These are phyloP conservation scores for Leccinellum rugosiceps DNA, from an alignment of 768 basidiomycete species.

Conservation along the genomic window DNA sequence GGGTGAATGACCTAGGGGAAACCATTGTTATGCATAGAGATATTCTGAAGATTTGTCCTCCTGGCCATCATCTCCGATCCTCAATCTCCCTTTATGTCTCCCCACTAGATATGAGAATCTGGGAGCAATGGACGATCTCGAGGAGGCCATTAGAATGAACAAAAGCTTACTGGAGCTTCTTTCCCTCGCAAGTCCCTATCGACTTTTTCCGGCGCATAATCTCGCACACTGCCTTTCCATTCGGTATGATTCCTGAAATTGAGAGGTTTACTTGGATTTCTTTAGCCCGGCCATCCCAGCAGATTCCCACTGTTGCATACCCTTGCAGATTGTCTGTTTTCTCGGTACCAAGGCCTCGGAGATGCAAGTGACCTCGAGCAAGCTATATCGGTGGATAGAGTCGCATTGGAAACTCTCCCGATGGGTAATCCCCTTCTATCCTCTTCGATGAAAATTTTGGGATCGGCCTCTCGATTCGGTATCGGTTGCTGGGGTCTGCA, in stretches of 20 bases:
- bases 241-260: neutral
- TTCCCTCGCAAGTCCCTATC: neutral
- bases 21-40: neutral
- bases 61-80: neutral
- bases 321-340: neutral
- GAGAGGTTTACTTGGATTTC: neutral
- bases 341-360: neutral
- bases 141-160: neutral
- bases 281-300: neutral
- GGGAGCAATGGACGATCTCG: neutral
- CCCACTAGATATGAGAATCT: neutral
- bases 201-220: neutral
- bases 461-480: constrained; percentile 5
- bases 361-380: neutral
- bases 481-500: neutral
- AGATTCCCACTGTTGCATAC: neutral
- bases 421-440: constrained; percentile 7
- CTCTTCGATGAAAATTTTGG: constrained; percentile 13
- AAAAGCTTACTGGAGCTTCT: neutral
- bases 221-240: neutral
- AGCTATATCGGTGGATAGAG: neutral
- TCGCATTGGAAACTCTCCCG: neutral
- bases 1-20: neutral
- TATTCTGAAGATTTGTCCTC: neutral
- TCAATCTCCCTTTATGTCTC: neutral